phyloP scores from a whole-genome alignment of 495 filamentous ascomycete genomes.

The Mycothermus thermophilus region DNA sequence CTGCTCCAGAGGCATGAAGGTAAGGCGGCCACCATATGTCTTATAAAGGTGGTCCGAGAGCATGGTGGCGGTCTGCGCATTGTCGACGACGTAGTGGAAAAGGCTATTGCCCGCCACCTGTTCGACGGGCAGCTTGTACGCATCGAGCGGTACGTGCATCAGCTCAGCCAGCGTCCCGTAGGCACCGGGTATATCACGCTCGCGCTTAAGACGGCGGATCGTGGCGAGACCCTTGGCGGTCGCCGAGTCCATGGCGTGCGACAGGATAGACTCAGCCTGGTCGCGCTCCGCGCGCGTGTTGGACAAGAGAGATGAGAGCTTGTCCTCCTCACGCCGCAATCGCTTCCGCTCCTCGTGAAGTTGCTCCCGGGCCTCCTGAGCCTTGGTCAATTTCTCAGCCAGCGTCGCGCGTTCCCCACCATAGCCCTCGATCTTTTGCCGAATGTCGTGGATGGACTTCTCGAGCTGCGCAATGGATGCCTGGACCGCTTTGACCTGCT shows the following conservation, averaged over 20 bases:
- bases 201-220: conserved; percentile 63
- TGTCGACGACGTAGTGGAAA: conserved; percentile 96
- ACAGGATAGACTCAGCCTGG: conserved; percentile 59
- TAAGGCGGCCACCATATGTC: conserved; percentile 71
- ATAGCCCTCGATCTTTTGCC: conserved; percentile 63
- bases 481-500: conserved; percentile 70
- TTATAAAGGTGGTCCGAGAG: conserved; percentile 69
- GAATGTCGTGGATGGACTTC: conserved; percentile 52
- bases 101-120: conserved; percentile 83
- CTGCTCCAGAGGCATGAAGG: conserved; percentile 85
- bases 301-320: conserved; percentile 59
- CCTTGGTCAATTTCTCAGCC: conserved; percentile 56
- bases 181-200: conserved; percentile 68
- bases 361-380: conserved; percentile 67
- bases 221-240: conserved; percentile 72
- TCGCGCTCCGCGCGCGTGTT: conserved; percentile 62
- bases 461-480: conserved; percentile 56
- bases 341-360: conserved; percentile 82
- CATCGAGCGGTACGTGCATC: conserved; percentile 60
- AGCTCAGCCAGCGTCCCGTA: conserved; percentile 90
- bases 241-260: conserved; percentile 76
- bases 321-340: conserved; percentile 82
- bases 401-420: conserved; percentile 57
- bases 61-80: conserved; percentile 69
- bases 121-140: conserved; percentile 80